These are phyloP conservation scores for Cryptosporidium andersoni DNA, from an alignment of 169 alveolate genomes.

Conservation along the genomic window DNA sequence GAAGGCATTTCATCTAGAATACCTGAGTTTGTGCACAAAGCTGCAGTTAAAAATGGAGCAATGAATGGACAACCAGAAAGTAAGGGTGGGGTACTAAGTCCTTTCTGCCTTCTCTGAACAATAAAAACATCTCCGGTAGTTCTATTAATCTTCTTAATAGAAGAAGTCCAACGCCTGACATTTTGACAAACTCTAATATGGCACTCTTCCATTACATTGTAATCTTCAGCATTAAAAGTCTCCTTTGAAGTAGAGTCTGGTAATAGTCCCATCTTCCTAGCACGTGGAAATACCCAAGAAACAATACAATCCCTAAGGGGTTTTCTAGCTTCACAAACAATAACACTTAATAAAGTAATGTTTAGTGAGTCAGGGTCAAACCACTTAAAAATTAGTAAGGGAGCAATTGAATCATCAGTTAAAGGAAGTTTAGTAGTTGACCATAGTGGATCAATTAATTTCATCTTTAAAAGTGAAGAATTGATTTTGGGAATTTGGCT, in stretches of 20 bases:
- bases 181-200: conserved; percentile 81
- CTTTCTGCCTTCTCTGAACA: conserved; percentile 71
- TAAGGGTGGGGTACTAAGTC: conserved; percentile 15
- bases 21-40: conserved; percentile 22
- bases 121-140: conserved; percentile 83
- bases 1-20: conserved; percentile 38
- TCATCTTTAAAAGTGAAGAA: conserved; percentile 26
- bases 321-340: conserved; percentile 83
- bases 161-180: conserved; percentile 84
- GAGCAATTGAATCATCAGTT: conserved; percentile 80
- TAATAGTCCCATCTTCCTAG: conserved; percentile 73
- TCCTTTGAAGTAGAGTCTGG: conserved; percentile 12
- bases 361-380: conserved; percentile 79
- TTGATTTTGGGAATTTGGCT: conserved; percentile 9
- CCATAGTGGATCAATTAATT: conserved; percentile 49
- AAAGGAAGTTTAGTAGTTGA: conserved; percentile 76
- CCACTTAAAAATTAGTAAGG: conserved; percentile 83
- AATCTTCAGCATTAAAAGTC: conserved; percentile 74
- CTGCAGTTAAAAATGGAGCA: conserved; percentile 48
- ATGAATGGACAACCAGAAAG: conserved; percentile 46
- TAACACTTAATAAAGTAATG: conserved; percentile 81
- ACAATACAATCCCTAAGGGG: conserved; percentile 82
- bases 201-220: conserved; percentile 82
- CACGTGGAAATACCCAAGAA: conserved; percentile 83
- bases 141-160: conserved; percentile 82